Conservation (phyloP, 495 filamentous ascomycete genomes). For the Xylaria longipes region DNA sequence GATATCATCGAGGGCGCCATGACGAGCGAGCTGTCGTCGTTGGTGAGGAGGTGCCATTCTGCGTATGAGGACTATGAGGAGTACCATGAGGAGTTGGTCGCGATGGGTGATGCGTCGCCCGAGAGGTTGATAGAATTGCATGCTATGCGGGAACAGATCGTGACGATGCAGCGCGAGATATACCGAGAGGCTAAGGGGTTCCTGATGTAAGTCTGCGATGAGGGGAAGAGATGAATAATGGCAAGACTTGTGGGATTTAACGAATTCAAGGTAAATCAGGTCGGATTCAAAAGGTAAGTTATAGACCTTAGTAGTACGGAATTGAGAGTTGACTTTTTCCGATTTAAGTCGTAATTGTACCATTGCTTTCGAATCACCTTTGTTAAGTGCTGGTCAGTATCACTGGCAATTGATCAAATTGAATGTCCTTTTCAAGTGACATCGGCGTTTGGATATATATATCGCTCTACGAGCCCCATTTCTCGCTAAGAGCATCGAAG, state of each 20-base stretch:
- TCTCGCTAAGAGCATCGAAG: constrained; percentile 46
- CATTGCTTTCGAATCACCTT: not conserved
- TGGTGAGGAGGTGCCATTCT: constrained; percentile 8
- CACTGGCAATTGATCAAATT: not conserved
- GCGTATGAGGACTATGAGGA: constrained; percentile 8
- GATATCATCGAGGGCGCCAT: constrained; percentile 11
- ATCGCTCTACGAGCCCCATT: constrained; percentile 40
- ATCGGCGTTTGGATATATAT: not conserved
- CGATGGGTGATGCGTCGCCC: not conserved
- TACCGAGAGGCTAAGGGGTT: constrained; percentile 13
- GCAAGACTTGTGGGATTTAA: not conserved
- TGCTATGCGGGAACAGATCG: constrained; percentile 15
- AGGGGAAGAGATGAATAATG: not conserved
- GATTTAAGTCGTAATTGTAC: not conserved
- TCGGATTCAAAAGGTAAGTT: not conserved
- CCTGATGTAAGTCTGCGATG: not conserved
- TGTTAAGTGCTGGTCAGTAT: not conserved
- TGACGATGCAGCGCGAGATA: constrained; percentile 23
- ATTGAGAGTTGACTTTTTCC: too few species aligned
- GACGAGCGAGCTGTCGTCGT: not conserved
- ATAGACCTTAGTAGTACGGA: not conserved
- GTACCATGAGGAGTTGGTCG: not conserved
- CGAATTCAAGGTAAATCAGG: not conserved
- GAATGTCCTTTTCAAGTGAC: not conserved
- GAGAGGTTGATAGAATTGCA: constrained; percentile 11